Evolutionary conservation across 805 yeast genomes (phyloP), one percentile per base, ranked within the genome.

Genomic region (Suhomyces sp.): DNA sequence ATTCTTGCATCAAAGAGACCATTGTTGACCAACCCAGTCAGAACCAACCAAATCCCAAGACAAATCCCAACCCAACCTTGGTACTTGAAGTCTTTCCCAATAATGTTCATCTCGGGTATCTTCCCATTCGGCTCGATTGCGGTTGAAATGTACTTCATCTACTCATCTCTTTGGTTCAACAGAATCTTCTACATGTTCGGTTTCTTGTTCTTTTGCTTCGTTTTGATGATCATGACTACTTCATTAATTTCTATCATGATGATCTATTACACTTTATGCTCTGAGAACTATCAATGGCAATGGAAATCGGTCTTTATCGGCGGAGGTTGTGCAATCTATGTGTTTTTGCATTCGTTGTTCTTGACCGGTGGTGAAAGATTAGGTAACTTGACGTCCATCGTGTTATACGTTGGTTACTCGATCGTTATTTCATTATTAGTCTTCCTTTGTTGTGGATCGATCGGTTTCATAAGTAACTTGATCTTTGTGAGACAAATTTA

Each of bases 131-230:
- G 97, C 8, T 87, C 97, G 19, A 88, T 94, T 66, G 91, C 97
- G 23, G 94, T 94, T 52, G 97, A 94, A 74, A 82, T 94, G 82
- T 92, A 90, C 72, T 93, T 91, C 74, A 89, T 94, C 63, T 86
- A 89, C 75, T 82, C 89, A 49, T 90, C 97, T 31, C 73, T 94
- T 59, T 93, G 99, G 99, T 90, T 88, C 72, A 91, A 89, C 79
- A 83, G 89, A 69, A 86, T 92, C 58, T 94, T 83, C 78, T 94
- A 92, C 79, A 93, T 94, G 98, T 94, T 94, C 78, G 99, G 98
- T 10, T 94, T 93, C 79, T 76, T 93, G 60, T 89, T 92, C 70
- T 85, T 92, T 74, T 91, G 97, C 62, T 85, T 89, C 67, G 57
- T 86, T n/a, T 77, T 92, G 65, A 87, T 90, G 90, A 75, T 89